Evolutionary conservation across 2,329 filamentous ascomycete species (phyloP).

Genomic region (Aspergillus sp.): DNA sequence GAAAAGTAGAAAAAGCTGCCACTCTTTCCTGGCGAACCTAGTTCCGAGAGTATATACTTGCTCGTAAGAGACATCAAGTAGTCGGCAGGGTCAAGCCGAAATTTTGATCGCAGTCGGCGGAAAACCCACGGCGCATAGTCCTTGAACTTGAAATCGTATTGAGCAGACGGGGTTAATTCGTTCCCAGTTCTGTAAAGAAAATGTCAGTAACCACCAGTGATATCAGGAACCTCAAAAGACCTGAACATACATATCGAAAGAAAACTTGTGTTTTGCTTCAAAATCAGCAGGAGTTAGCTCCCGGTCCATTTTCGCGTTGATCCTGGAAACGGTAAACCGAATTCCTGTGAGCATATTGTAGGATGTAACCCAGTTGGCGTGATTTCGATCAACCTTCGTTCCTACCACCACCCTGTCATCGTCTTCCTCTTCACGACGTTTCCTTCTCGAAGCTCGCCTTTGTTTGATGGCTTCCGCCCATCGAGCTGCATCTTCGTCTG

Average conservation of each 20-base stretch:
- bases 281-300: constrained; percentile 90
- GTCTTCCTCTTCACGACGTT: constrained; percentile 83
- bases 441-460: constrained; percentile 84
- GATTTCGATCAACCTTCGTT: constrained; percentile 95
- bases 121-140: constrained; percentile 99
- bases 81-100: constrained; percentile 91
- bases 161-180: constrained; percentile 93
- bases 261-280: constrained; percentile 92
- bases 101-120: constrained; percentile 81
- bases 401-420: constrained; percentile 87
- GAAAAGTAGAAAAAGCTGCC: constrained; percentile 99
- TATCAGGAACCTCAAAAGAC: neutral
- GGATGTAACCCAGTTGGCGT: constrained; percentile 95
- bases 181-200: constrained; percentile 72
- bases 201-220: neutral
- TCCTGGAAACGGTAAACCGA: constrained; percentile 91
- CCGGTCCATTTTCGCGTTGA: constrained; percentile 94
- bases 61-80: constrained; percentile 97
- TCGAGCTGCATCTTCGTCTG: constrained; percentile 84
- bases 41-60: constrained; percentile 96
- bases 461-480: constrained; percentile 94
- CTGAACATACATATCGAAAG: constrained; percentile 85
- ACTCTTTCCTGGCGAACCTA: constrained; percentile 95
- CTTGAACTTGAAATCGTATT: constrained; percentile 99
- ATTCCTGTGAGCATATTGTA: constrained; percentile 99